Evolutionary conservation across 2,329 filamentous ascomycete genomes (phyloP), one percentile per base, ranked within the genome.

Genomic region (Alternaria brassicae): DNA sequence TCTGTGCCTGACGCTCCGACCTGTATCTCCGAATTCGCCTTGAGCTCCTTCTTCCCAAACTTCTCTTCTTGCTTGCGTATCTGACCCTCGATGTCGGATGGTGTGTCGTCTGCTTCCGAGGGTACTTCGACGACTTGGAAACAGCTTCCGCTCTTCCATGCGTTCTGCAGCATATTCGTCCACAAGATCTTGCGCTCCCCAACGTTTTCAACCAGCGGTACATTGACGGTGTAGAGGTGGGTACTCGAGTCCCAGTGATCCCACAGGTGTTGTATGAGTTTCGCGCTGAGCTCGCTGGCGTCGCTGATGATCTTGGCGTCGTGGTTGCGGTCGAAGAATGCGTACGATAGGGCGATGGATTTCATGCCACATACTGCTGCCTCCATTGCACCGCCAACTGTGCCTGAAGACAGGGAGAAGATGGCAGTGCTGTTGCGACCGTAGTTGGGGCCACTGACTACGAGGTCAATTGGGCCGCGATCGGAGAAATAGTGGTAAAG

Each of bases 201-300:
- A 1, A 97, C 87, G 6, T 88, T 89, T 60, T 91, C 89, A 13
- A 95, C 84, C 10, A 98, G 82, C 19, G 95, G 94, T 8, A 98
- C 90, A 73, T 98, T 98, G 68, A 98, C 88, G 47, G 86, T 91
- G 78, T 97, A 98, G n/a, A 98, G 80, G 73, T 96, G 92, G 5
- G 91, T 88, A 60, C 84, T 85, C 82, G 62, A 21, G 25, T 76
- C 86, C 90, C 92, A 97, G 73, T 93, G 90, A 48, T 84, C 83
- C 68, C 85, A 88, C 6, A 99, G 82, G 62, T 92, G 86, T 76
- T 97, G 90, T 63, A 97, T 89, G 23, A 98, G 83, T 63, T 84
- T 85, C 23, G 95, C 89, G 23, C 89, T 88, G 68, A 94, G 88
- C 42, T 86, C 82, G 36, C 89, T 91, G 3, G 92, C 93, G 48